Base-by-base conservation (phyloP, 176 grass and related monocot genomes). In the Oryza coarctata region DNA sequence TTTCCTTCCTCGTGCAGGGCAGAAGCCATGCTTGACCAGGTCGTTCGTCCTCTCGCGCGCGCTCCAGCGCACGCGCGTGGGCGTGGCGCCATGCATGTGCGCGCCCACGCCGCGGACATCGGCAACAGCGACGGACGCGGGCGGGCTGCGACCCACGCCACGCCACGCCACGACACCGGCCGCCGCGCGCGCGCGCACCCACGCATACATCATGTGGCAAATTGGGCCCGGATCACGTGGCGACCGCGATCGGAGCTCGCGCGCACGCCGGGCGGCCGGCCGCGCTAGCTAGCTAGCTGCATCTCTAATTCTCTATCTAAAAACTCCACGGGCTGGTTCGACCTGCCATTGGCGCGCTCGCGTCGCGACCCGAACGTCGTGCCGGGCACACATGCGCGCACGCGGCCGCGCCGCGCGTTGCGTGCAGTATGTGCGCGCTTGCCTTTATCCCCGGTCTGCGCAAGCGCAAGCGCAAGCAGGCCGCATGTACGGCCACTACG, bases 101-200 rank as follows among this genome's bases (percentile, higher is more conserved):
- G 30, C 76, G 70, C 77, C 70, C 70, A 85, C 67, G 83, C 83
- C 67, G 83, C 70, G 77, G 70, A 45, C 78, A 75, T 75, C 78
- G 85, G 70, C 86, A 77, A 18, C 20, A 35, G 73, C 79, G 86
- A 71, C 79, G 71, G 63, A 62, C 18, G 38, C 39, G 32, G 9
- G 9, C 9, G 39, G 39, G 39, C 39, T 41, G 39, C 5, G 39
- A 12, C 39, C 41, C 43, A 45, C 43, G 43, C 43, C 12, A 15
- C 12, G 43, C 43, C 39, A 41, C 10, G 67, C 6, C 47, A 47
- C 41, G 75, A 39, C 15, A 17, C 52, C 49, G 71, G 45, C 71
- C 69, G 32, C 14, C 68, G 61, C 20, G 20, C 23, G 69, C 69
- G 6, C 12, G 12, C 1, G 9, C n/a, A 27, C 32, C 5, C n/a